Base-by-base conservation (phyloP, 805 yeast species). In the Ogataea zsoltii region DNA sequence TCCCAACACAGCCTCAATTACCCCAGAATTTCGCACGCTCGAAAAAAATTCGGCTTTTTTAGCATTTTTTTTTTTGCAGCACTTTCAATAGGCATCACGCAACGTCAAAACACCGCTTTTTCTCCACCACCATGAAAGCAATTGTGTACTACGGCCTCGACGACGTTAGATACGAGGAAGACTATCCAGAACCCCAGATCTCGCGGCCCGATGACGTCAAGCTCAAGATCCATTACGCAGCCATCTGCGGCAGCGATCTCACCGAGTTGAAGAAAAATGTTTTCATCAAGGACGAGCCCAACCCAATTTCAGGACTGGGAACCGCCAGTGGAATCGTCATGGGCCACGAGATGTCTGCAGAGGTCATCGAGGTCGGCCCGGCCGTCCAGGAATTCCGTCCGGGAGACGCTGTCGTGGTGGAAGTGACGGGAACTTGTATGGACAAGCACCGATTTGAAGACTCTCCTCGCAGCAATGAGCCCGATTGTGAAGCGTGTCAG, bases 241-340 rank as follows among this genome's bases (percentile, higher is more conserved):
- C 83, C 1, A 77, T 79, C 39, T 79, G 84, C 53, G 84, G 83
- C n/a, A 67, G 78, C 7, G 83, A 79, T 55, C 58, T 79, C 39
- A 78, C 76, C 49, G 79, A 81, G 55, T 40, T 33, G 30, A 47
- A 28, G 31, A 28, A 28, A 13, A 28, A n/a, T 13, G 31, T 28
- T 6, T 28, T 28, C 13, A n/a, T 28, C 13, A 28, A n/a, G 14
- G 13, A 6, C 14, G 31, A 55, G n/a, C 55, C 41, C 25, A 42
- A 51, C 29, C 65, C 65, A 38, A 58, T 76, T 15, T 70, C 74
- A 7, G 71, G 70, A 5, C 57, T 60, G 11, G 60, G 58, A 7
- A 7, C n/a, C 14, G 31, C 31, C 31, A n/a, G 11, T 13, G 31
- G 31, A n/a, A n/a, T 28, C 31, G 31, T 28, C 31, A 12, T 28